Percentiles rank a stretch among this genome's conserved stretches.
These are phyloP conservation scores for Oryza punctata DNA, from an alignment of 176 grass and related monocot genomes.

Conservation along the genomic window DNA sequence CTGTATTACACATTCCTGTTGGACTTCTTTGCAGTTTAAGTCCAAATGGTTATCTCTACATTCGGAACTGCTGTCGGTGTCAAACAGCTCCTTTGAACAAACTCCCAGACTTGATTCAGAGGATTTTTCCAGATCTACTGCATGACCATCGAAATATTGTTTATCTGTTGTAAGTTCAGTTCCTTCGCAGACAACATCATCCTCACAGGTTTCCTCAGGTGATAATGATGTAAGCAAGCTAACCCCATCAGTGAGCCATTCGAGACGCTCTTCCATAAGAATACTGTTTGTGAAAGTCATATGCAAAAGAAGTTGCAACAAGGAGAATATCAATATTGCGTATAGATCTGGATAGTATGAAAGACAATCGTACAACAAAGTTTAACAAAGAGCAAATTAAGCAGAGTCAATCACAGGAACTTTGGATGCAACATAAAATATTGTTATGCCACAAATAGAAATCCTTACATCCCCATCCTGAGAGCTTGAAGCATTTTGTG, in stretches of 20 bases:
- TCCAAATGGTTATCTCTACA: constrained; percentile 45
- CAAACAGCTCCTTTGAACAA: constrained; percentile 42
- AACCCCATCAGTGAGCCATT: constrained; percentile 81
- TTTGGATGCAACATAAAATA: constrained; percentile 1
- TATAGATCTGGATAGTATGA: constrained; percentile 18
- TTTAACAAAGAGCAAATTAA: constrained; percentile 6
- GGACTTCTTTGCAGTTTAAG: constrained; percentile 29
- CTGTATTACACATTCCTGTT: constrained; percentile 33
- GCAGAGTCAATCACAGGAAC: neutral
- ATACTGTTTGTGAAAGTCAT: constrained; percentile 50
- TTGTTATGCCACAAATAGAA: constrained; percentile 20
- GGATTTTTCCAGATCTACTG: constrained; percentile 40
- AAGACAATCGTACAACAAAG: constrained; percentile 28
- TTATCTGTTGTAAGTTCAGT: constrained; percentile 41
- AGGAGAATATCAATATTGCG: constrained; percentile 29
- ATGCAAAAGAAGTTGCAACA: constrained; percentile 23
- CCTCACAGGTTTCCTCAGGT: constrained; percentile 59
- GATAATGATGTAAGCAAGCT: constrained; percentile 78
- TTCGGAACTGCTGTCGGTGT: constrained; percentile 32
- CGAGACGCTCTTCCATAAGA: constrained; percentile 92
- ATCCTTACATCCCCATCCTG: neutral
- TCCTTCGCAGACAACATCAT: constrained; percentile 48
- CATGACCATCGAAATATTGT: constrained; percentile 41
- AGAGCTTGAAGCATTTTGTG: neutral
- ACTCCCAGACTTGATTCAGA: constrained; percentile 49